Conservation (phyloP, 2,329 filamentous ascomycete genomes). For the Monilinia aucupariae region DNA sequence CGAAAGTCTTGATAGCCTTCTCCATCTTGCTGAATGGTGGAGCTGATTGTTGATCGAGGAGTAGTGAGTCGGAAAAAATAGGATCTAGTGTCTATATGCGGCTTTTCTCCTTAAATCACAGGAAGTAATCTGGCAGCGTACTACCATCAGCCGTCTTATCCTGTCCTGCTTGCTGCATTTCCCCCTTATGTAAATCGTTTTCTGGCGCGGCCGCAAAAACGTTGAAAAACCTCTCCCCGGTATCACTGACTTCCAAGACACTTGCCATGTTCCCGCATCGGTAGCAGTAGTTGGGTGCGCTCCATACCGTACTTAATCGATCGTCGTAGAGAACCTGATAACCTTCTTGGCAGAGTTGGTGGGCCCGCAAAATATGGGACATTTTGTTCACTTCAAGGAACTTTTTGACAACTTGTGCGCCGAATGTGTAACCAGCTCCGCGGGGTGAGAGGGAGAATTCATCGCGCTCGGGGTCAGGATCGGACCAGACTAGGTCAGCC, state of each 20-base stretch:
- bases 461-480: constrained; percentile 93
- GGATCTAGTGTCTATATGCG: background rate
- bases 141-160: constrained; percentile 64
- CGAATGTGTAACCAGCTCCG: constrained; percentile 95
- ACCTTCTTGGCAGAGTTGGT: constrained; percentile 96
- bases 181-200: constrained; percentile 86
- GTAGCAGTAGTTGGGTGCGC: constrained; percentile 79
- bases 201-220: constrained; percentile 96
- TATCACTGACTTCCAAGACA: constrained; percentile 91
- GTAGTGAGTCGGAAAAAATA: background rate
- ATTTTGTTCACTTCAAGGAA: constrained; percentile 96
- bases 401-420: constrained; percentile 95
- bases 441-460: constrained; percentile 93
- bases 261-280: constrained; percentile 95
- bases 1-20: background rate
- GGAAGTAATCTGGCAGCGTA: constrained; percentile 65
- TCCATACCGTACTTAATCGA: constrained; percentile 93
- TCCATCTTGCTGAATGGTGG: background rate
- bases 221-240: constrained; percentile 91
- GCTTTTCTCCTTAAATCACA: constrained; percentile 39
- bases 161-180: constrained; percentile 69
- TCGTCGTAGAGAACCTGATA: constrained; percentile 97
- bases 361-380: constrained; percentile 95
- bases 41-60: background rate
- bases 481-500: constrained; percentile 99